Percentiles rank a stretch among this genome's conserved stretches.
These are phyloP conservation scores for Penicillium dipodomyicola DNA, from an alignment of 495 filamentous ascomycete species.

Conservation along the genomic window DNA sequence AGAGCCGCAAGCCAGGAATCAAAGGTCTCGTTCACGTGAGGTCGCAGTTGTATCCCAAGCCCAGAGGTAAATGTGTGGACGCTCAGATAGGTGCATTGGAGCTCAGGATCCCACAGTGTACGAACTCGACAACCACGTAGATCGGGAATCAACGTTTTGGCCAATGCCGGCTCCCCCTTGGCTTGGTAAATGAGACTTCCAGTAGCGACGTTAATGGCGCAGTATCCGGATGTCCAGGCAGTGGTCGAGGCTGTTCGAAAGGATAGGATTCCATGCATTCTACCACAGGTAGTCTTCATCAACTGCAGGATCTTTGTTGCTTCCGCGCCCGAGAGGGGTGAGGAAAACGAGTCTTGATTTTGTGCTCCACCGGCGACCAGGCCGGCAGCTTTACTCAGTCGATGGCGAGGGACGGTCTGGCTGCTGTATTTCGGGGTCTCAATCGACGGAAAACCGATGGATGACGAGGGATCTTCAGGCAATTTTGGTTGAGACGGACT, in stretches of 20 bases:
- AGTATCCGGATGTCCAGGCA: conserved; percentile 56
- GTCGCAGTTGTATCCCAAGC: conserved; percentile 70
- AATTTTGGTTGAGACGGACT: conserved; percentile 33
- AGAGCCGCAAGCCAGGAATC: conserved; percentile 92
- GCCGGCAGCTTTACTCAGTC: conserved; percentile 43
- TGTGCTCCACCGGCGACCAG: conserved; percentile 29
- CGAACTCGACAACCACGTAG: conserved; percentile 83
- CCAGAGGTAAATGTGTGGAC: conserved; percentile 69
- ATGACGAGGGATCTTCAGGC: conserved; percentile 28
- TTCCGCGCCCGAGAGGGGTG: conserved; percentile 50
- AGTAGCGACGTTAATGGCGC: conserved; percentile 55
- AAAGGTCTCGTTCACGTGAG: conserved; percentile 70
- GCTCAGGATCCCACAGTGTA: conserved; percentile 60
- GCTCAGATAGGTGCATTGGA: conserved; percentile 71
- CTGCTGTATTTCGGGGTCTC: conserved; percentile 41
- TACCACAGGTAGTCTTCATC: conserved; percentile 58
- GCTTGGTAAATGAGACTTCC: conserved; percentile 57
- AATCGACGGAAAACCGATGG: conserved; percentile 54
- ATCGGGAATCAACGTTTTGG: conserved; percentile 69
- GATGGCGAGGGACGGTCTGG: conserved; percentile 38
- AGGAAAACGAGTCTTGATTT: conserved; percentile 50
- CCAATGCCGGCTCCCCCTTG: conserved; percentile 54
- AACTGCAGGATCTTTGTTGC: conserved; percentile 52
- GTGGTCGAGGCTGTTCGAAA: conserved; percentile 55
- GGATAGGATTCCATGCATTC: conserved; percentile 55